Conservation (phyloP, 1,284 basidiomycete genomes). For the Ganoderma sp. region DNA sequence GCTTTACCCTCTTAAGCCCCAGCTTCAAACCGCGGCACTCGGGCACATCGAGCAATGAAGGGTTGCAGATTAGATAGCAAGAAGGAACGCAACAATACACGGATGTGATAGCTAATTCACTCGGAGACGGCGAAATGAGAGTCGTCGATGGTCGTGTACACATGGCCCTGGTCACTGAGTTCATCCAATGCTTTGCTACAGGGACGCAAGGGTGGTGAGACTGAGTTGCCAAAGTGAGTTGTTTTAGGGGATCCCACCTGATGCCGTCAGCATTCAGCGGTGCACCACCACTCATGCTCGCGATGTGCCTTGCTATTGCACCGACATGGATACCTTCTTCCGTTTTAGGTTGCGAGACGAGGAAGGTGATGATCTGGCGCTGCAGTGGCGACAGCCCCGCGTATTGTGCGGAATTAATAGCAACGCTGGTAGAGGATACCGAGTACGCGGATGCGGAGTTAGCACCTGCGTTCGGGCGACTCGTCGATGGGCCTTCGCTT, state of each 20-base stretch:
- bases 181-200: constrained; percentile 54
- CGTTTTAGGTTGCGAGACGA: constrained; percentile 43
- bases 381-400: constrained; percentile 52
- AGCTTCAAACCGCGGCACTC: neutral
- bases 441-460: constrained; percentile 42
- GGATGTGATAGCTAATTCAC: constrained; percentile 23
- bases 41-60: neutral
- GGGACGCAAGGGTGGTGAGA: neutral
- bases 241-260: constrained; percentile 43
- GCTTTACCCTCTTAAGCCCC: neutral
- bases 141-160: constrained; percentile 63
- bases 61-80: constrained; percentile 8
- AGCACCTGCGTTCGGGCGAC: constrained; percentile 13
- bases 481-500: constrained; percentile 31
- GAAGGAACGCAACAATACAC: constrained; percentile 12
- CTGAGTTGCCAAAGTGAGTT: neutral
- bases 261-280: constrained; percentile 40
- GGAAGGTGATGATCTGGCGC: constrained; percentile 55
- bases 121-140: constrained; percentile 45
- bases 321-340: constrained; percentile 58
- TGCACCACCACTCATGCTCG: constrained; percentile 30
- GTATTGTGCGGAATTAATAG: constrained; percentile 41
- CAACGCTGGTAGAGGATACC: constrained; percentile 28
- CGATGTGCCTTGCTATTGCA: constrained; percentile 46
- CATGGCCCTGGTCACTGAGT: constrained; percentile 60